Percentiles rank a stretch among this genome's conserved stretches.
These are phyloP conservation scores for Lipomyces starkeyi DNA, from an alignment of 805 yeast species.

Conservation along the genomic window DNA sequence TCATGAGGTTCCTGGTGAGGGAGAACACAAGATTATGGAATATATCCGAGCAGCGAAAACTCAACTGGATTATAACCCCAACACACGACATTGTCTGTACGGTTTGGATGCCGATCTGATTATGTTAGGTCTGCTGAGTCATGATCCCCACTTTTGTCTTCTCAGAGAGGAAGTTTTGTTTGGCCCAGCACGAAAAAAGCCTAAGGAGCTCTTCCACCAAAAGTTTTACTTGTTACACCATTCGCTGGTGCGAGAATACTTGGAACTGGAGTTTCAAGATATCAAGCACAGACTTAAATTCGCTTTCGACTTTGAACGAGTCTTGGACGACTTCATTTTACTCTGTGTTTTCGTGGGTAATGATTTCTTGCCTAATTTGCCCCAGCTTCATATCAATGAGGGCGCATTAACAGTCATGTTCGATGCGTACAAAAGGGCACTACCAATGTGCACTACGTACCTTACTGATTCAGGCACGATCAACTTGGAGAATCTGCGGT, in stretches of 20 bases:
- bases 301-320: conserved; percentile 80
- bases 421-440: conserved; percentile 82
- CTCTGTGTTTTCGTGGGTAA: conserved; percentile 95
- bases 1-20: conserved; percentile 98
- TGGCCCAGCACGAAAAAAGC: conserved; percentile 54
- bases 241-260: conserved; percentile 86
- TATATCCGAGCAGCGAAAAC: conserved; percentile 80
- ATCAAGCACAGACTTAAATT: conserved; percentile 68
- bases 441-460: conserved; percentile 79
- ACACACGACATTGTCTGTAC: conserved; percentile 89
- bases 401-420: conserved; percentile 95
- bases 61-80: conserved; percentile 73
- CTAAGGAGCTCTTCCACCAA: conserved; percentile 68
- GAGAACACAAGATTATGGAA: conserved; percentile 97
- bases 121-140: conserved; percentile 88
- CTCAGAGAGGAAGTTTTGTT: conserved; percentile 95
- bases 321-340: conserved; percentile 89
- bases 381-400: conserved; percentile 89
- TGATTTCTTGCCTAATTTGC: conserved; percentile 96
- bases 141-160: conserved; percentile 94
- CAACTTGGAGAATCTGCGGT: conserved; percentile 69
- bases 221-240: conserved; percentile 83
- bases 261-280: conserved; percentile 81
- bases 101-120: conserved; percentile 97
- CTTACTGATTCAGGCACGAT: conserved; percentile 83